Percentiles rank a stretch among this genome's conserved stretches.
These are phyloP conservation scores for Colletotrichum horii DNA, from an alignment of 2,329 filamentous ascomycete species.

Conservation along the genomic window DNA sequence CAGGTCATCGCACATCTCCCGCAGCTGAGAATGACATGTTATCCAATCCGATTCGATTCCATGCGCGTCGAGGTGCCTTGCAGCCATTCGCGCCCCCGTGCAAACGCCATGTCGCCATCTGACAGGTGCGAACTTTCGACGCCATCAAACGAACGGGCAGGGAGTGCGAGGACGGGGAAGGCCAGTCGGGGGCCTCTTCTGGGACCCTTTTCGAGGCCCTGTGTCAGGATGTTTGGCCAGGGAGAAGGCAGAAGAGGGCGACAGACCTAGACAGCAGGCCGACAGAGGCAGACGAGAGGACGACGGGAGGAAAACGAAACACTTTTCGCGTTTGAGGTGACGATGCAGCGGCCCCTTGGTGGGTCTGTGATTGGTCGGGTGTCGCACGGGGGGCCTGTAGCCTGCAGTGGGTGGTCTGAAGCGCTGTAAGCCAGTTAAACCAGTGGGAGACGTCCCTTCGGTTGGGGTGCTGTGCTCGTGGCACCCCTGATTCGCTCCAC, in stretches of 20 bases:
- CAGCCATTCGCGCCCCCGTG: background rate
- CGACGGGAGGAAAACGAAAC: conserved; percentile 7
- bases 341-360: conserved; percentile 9
- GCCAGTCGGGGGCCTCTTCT: background rate
- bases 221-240: background rate
- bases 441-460: background rate
- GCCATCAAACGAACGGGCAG: background rate
- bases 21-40: background rate
- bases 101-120: background rate
- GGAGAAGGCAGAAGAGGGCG: background rate
- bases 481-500: background rate
- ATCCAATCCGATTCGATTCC: background rate
- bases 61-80: background rate
- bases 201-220: background rate
- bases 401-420: background rate
- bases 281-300: background rate
- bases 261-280: too few relatives aligned
- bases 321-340: conserved; percentile 12
- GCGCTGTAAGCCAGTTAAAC: background rate
- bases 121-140: background rate
- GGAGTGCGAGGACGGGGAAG: background rate
- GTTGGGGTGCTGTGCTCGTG: background rate
- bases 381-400: background rate
- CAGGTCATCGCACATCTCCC: background rate
- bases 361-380: conserved; percentile 17